phyloP scores from a whole-genome alignment of 2,329 filamentous ascomycete species.

The Trichophaea hybrida region DNA sequence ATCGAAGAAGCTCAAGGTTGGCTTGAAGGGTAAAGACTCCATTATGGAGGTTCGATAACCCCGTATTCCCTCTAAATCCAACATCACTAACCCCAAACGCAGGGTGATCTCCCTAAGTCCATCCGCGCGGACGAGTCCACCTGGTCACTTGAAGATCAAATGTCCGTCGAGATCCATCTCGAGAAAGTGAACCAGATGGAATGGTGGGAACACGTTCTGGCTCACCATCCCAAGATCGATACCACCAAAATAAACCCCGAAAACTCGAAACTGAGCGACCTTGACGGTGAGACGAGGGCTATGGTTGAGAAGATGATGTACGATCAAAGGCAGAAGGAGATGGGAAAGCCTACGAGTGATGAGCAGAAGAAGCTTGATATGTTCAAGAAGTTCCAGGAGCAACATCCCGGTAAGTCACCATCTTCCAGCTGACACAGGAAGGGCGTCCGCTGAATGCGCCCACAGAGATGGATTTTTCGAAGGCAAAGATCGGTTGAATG shows the following conservation, averaged over 20 bases:
- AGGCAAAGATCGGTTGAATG: constrained; percentile 39
- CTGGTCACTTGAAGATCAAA: constrained; percentile 78
- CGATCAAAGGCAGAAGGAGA: constrained; percentile 93
- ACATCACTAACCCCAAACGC: constrained; percentile 8
- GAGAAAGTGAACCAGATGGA: constrained; percentile 96
- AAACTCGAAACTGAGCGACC: constrained; percentile 75
- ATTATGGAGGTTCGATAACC: constrained; percentile 34
- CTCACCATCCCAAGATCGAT: constrained; percentile 76
- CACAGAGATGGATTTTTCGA: constrained; percentile 54
- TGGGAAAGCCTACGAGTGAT: constrained; percentile 74
- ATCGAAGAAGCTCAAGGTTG: constrained; percentile 62
- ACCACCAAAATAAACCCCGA: constrained; percentile 90
- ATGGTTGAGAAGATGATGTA: constrained; percentile 99
- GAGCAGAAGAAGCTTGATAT: constrained; percentile 93
- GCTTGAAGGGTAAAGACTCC: constrained; percentile 74
- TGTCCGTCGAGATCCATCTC: constrained; percentile 63
- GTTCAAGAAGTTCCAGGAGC: constrained; percentile 76
- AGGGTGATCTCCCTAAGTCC: constrained; percentile 74
- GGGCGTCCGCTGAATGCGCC: constrained; percentile 26
- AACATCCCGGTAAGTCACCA: constrained; percentile 41
- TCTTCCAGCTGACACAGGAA: background rate
- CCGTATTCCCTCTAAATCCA: background rate
- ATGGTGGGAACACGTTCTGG: constrained; percentile 94
- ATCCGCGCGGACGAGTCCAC: constrained; percentile 77
- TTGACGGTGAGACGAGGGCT: constrained; percentile 83